Evolutionary conservation across 768 basidiomycete species (phyloP).

Genomic region (Boletus rex-veris): DNA sequence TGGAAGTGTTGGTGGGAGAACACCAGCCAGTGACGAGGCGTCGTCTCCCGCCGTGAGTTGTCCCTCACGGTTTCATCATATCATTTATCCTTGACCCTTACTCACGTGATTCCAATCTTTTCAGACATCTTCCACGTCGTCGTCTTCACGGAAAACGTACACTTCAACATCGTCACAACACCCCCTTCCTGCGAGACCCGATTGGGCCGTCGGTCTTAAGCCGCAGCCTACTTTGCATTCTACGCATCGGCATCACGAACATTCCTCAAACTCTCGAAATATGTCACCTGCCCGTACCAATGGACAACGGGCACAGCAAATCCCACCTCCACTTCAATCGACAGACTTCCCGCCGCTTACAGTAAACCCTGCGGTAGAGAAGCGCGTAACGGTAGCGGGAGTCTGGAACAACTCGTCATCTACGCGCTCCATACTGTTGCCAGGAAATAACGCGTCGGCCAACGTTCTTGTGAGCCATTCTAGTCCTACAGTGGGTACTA

Average conservation of each 20-base stretch:
- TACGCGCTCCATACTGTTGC: constrained; percentile 49
- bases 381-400: constrained; percentile 54
- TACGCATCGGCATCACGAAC: constrained; percentile 53
- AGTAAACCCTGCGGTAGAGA: constrained; percentile 42
- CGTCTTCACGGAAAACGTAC: constrained; percentile 73
- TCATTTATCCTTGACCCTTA: background rate
- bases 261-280: constrained; percentile 35
- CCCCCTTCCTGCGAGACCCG: constrained; percentile 78
- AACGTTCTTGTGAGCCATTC: constrained; percentile 39
- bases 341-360: constrained; percentile 73
- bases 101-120: constrained; percentile 17
- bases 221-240: constrained; percentile 66
- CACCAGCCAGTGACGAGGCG: constrained; percentile 68
- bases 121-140: constrained; percentile 76
- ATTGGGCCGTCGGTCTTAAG: constrained; percentile 86
- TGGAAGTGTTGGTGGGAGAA: constrained; percentile 52
- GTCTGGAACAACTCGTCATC: constrained; percentile 67
- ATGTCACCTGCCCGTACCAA: constrained; percentile 38
- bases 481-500: constrained; percentile 16
- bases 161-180: constrained; percentile 74
- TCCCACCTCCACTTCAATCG: constrained; percentile 45
- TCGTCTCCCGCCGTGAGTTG: constrained; percentile 71
- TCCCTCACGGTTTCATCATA: background rate
- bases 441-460: constrained; percentile 34
- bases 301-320: constrained; percentile 36